These are phyloP conservation scores for Cytospora leucostoma DNA, from an alignment of 2,329 filamentous ascomycete genomes.

Conservation along the genomic window DNA sequence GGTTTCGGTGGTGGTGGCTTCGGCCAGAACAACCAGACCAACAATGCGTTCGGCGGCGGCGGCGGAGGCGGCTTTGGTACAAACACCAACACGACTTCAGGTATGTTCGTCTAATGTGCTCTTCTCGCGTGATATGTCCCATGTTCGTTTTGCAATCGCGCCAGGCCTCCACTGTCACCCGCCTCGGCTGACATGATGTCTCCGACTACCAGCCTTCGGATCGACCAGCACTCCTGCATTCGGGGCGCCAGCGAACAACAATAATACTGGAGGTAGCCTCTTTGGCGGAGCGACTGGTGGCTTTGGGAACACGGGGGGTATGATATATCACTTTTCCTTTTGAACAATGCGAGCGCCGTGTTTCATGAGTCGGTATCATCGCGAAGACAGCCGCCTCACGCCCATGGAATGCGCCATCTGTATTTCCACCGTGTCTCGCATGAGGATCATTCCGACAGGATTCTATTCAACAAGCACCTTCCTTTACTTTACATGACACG, in stretches of 20 bases:
- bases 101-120: conserved; percentile 47
- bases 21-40: conserved; percentile 56
- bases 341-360: conserved; percentile 27
- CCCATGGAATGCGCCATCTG: conserved; percentile 19
- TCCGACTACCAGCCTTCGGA: conserved; percentile 41
- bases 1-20: conserved; percentile 59
- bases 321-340: conserved; percentile 24
- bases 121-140: conserved; percentile 29
- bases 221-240: conserved; percentile 37
- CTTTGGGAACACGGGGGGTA: conserved; percentile 47
- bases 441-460: not conserved
- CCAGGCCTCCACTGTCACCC: conserved; percentile 31
- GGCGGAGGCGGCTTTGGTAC: conserved; percentile 56
- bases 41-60: conserved; percentile 32
- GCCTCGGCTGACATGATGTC: conserved; percentile 28
- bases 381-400: conserved; percentile 2
- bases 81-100: conserved; percentile 46
- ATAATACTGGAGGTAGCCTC: conserved; percentile 35
- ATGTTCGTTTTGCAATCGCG: conserved; percentile 19
- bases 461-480: not conserved
- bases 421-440: conserved; percentile 12
- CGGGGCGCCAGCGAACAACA: conserved; percentile 38
- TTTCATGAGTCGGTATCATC: conserved; percentile 16
- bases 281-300: conserved; percentile 48
- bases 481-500: not conserved